Base-by-base conservation (phyloP, 306 rosid species). In the Acacia crassicarpa region DNA sequence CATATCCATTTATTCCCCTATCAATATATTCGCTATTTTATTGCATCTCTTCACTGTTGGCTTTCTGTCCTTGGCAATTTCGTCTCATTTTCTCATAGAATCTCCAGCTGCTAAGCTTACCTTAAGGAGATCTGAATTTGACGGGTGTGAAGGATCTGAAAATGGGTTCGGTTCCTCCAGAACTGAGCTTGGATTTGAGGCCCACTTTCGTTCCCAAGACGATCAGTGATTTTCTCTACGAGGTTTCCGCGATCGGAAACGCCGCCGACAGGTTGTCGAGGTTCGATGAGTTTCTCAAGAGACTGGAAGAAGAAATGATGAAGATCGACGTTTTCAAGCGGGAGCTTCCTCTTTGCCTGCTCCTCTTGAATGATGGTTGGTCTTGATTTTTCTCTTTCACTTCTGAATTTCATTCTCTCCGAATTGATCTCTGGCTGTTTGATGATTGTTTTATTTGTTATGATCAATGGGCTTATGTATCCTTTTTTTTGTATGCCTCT, bases 321-420 rank as follows among this genome's bases (percentile, higher is more conserved):
- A 91, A 93, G 88, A 93, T 93, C 88, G 92, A 93, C 13, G 89
- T 91, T 15, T 93, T 93, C 54, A 88, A 93, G 85, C 94, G 95
- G 73, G 95, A 91, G 83, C 95, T 93, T 82, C 97, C 95, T 78
- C 91, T 91, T 9, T 93, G 94, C 81, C 91, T 90, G 91, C 84
- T 84, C 46, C 87, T 93, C n/a, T 79, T 93, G 80, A 90, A 86
- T 13, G 92, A 91, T 75, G 97, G 97, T 93, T 79, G 48, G 91
- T 86, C 59, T 74, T 23, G 13, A 43, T 70, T 82, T 84, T 63
- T 23, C 67, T 11, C 30, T 82, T 84, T 74, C 81, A 90, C 25
- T 56, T 88, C 76, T 81, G 51, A n/a, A 38, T 19, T 68, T 41
- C 16, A 20, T 20, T 69, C 10, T 22, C 74, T 43, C 2, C 25